These are phyloP conservation scores for Mycosphaerella sp. DNA, from an alignment of 2,329 filamentous ascomycete species.

Conservation along the genomic window DNA sequence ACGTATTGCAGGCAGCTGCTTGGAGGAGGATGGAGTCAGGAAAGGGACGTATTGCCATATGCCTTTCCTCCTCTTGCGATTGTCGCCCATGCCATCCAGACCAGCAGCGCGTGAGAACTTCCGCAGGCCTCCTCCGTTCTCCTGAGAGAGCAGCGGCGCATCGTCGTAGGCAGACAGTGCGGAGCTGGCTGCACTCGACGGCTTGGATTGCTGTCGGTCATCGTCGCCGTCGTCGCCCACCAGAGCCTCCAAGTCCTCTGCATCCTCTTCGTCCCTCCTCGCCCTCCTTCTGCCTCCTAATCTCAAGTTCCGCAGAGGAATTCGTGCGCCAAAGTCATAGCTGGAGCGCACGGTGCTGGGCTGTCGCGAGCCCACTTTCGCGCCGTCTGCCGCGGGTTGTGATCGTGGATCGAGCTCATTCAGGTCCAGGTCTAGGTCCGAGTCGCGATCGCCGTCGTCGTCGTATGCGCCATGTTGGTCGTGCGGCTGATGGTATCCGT, in stretches of 20 bases:
- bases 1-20: conserved; percentile 24
- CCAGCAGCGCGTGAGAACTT: conserved; percentile 14
- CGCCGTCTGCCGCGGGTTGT: conserved; percentile 24
- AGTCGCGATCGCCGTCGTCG: conserved; percentile 47
- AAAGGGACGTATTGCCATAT: conserved; percentile 28
- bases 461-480: conserved; percentile 59
- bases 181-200: conserved; percentile 38
- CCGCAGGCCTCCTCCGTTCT: conserved; percentile 13
- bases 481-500: conserved; percentile 48
- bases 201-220: conserved; percentile 3
- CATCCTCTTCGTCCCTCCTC: conserved; percentile 46
- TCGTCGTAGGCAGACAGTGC: conserved; percentile 58
- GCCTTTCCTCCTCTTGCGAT: conserved; percentile 20
- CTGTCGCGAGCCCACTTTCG: conserved; percentile 10
- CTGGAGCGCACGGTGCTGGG: conserved; percentile 22
- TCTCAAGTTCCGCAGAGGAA: conserved; percentile 61
- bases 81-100: conserved; percentile 16
- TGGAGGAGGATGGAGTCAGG: conserved; percentile 17
- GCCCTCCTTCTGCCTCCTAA: conserved; percentile 40
- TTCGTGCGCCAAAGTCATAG: conserved; percentile 47
- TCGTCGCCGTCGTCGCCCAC: conserved; percentile 51
- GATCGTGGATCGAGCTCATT: conserved; percentile 66
- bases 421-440: conserved; percentile 70
- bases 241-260: conserved; percentile 60
- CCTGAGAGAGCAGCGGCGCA: conserved; percentile 57